Conservation (phyloP, 192 early-diverging fungal genomes). For the Entomortierella chlamydospora region DNA sequence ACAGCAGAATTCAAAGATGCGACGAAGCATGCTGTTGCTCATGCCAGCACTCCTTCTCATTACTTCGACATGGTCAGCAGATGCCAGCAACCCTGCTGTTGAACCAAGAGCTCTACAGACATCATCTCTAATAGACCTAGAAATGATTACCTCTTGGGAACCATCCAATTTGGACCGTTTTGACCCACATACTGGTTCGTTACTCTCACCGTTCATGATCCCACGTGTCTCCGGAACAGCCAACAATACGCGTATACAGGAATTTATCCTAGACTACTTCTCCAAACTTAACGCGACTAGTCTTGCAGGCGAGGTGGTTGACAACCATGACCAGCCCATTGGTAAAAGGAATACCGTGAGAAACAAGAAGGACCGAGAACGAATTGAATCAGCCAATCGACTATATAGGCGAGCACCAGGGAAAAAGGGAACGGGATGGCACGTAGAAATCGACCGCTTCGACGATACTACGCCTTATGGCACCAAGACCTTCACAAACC, state of each 20-base stretch:
- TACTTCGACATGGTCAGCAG: background rate
- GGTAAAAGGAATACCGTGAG: background rate
- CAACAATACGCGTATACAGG: conserved; percentile 74
- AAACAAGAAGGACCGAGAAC: background rate
- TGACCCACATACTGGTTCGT: conserved; percentile 56
- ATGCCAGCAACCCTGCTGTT: background rate
- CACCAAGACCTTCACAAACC: conserved; percentile 80
- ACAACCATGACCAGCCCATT: background rate
- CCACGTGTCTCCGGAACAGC: conserved; percentile 84
- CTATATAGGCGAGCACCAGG: conserved; percentile 16
- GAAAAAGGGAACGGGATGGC: conserved; percentile 64
- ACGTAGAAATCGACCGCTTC: conserved; percentile 86
- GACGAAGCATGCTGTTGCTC: background rate
- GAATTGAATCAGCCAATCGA: background rate
- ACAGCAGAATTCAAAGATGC: background rate
- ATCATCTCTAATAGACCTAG: conserved; percentile 34
- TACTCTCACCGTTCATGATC: conserved; percentile 80
- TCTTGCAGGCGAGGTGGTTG: conserved; percentile 4
- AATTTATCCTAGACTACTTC: conserved; percentile 76
- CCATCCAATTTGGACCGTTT: conserved; percentile 32
- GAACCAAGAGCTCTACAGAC: conserved; percentile 5
- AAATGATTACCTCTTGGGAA: conserved; percentile 35
- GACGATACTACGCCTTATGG: conserved; percentile 83
- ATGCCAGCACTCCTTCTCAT: background rate
- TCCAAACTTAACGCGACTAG: conserved; percentile 56